Evolutionary conservation across 345 rosid species (phyloP), one percentile per base, ranked within the genome.

Genomic region (Leavenworthia alabamica): DNA sequence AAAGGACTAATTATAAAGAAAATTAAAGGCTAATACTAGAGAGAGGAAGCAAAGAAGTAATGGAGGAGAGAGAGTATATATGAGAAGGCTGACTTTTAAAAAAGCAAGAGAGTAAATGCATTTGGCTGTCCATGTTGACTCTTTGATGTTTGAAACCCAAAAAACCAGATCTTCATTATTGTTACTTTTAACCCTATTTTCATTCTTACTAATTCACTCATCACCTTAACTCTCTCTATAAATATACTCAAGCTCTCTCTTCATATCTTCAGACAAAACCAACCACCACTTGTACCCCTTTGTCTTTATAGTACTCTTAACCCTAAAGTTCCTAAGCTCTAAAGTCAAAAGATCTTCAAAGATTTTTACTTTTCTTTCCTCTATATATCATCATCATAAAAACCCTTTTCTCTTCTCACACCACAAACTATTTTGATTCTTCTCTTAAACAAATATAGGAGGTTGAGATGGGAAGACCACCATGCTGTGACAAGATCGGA

Each of bases 401-500:
- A 29, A n/a, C 14, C 26, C 13, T 20, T 57, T 27, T 67, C 49
- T 45, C 36, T 45, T 1, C 63, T 56, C 56, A 56, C 36, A 65
- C 39, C 20, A 64, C 26, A 42, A 41, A 17, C 19, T 16, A 11
- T 41, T 63, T 2, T 40, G n/a, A 13, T 28, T 14, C 26, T 23
- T 41, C 3, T 5, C 4, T 12, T 40, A 52, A 28, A 4, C 20
- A 42, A 9, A 47, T n/a, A 11, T 37, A 32, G 14, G 56, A 60
- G 47, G 3, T 8, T 28, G 66, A 33, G 53, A 17, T 91, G 98
- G 98, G 94, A 20, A 84, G 98, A 69, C 92, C 95, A 63, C 98
- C 98, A 28, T 91, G 96, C 64, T 88, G 98, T 70, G 95, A 91
- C 28, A 91, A 91, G 81, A 66, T 77, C 27, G 90, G 92, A 29